Evolutionary conservation across 805 yeast species (phyloP).

Genomic region (Candida qinlingensis): DNA sequence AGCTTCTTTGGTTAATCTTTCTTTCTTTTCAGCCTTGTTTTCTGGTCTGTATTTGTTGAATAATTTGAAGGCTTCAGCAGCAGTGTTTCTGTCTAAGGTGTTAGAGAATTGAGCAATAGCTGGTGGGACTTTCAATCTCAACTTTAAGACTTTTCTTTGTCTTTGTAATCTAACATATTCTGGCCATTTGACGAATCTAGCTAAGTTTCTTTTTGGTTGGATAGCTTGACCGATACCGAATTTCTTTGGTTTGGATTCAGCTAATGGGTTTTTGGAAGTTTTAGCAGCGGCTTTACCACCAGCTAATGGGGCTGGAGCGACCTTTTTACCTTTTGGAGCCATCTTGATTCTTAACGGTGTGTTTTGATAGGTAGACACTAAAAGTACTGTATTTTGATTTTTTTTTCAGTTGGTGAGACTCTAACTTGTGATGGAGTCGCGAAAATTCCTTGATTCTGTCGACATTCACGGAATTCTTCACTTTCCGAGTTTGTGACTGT

Average conservation of each 20-base stretch:
- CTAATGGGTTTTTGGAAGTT: constrained; percentile 73
- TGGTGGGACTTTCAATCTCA: constrained; percentile 99
- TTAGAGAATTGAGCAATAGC: constrained; percentile 94
- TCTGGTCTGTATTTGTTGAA: constrained; percentile 99
- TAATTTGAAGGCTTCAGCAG: constrained; percentile 93
- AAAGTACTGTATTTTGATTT: not conserved
- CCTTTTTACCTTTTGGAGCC: constrained; percentile 55
- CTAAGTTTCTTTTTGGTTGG: constrained; percentile 93
- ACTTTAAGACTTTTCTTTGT: constrained; percentile 92
- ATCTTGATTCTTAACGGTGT: constrained; percentile 1
- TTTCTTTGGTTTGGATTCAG: constrained; percentile 86
- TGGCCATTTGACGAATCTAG: constrained; percentile 99
- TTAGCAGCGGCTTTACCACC: constrained; percentile 67
- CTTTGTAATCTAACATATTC: constrained; percentile 97
- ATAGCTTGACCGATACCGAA: constrained; percentile 95
- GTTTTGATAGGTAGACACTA: not conserved
- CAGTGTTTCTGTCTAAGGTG: constrained; percentile 98
- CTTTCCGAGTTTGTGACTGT: constrained; percentile 6
- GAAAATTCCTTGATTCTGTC: not conserved
- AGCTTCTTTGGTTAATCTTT: constrained; percentile 97
- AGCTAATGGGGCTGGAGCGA: constrained; percentile 98
- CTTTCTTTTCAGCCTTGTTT: constrained; percentile 96
- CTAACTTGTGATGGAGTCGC: no score
- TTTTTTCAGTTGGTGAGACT: constrained; percentile 1
- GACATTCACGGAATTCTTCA: not conserved